Base-by-base conservation (phyloP, 2,329 filamentous ascomycete species). In the Paraphaeosphaeria sporulosa region DNA sequence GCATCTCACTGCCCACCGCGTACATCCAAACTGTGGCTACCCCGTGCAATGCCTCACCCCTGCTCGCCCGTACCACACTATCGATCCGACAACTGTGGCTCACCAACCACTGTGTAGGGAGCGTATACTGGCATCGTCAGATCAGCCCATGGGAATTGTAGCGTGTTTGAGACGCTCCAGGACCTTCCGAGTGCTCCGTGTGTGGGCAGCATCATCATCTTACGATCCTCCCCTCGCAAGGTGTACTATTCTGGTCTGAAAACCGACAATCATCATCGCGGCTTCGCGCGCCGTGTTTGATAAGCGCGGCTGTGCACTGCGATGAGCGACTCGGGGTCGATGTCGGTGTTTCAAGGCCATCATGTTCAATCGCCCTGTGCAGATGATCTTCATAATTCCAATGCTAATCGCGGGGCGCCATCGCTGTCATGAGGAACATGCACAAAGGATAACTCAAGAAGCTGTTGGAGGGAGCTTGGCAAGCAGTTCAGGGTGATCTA, bases 101-200 rank as follows among this genome's bases (percentile, higher is more conserved):
- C 50, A 30, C 50, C 36, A 53, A 53, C 50, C 36, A 53, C 15
- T 15, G 21, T 40, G 32, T 43, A 30, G 36, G 50, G 17, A 19
- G 38, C 15, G 38, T 40, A 9, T n/a, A 43, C 34, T 34, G 49
- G 10, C 17, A 40, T 40, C 10, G 17, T 32, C 23, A 43, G 9
- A n/a, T 25, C 51, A 21, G n/a, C 2, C 2, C 9, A 42, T 25
- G 12, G 13, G 30, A 7, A 17, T 17, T 23, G 34, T 52, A 23
- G n/a, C n/a, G n/a, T n/a, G n/a, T n/a, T n/a, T n/a, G n/a, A 30
- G 8, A 30, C 27, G 27, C 27, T 4, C 8, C 27, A 21, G 27
- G 3, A n/a, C 5, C 47, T 10, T 13, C 17, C 27, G 13, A 17
- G 47, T 19, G 7, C 13, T 1, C 4, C 19, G 10, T 38, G 8